Base-by-base conservation (phyloP, 371 early-diverging fungal genomes). In the Mortierella sp. region DNA sequence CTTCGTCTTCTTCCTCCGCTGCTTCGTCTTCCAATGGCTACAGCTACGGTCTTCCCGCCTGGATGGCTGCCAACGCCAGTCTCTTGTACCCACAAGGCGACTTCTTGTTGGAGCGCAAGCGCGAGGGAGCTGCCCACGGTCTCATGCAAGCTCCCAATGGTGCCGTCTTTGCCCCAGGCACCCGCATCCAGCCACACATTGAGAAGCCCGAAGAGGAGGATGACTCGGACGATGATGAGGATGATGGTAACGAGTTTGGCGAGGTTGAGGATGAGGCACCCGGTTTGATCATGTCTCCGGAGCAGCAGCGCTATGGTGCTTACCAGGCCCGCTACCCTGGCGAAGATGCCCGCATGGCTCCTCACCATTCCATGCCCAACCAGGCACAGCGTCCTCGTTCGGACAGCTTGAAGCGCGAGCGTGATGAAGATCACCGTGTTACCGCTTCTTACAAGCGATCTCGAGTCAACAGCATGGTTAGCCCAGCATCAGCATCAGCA, bases 81-180 rank as follows among this genome's bases (percentile, higher is more conserved):
- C 42, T 58, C 38, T 23, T 68, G n/a, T 61, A 62, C 52, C 51
- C 58, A 3, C 72, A 72, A 21, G 60, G 56, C 34, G 72, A 72
- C 23, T 67, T 54, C 38, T 28, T 72, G 50, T 48, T 72, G 42
- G 72, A 72, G 57, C 72, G 67, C 58, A 72, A 72, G 60, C 72
- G 62, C 21, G 67, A 72, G n/a, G 67, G 54, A 9, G 58, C 66
- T 21, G 62, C 28, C 12, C 24, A 58, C 14, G 58, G 64, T 28
- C 28, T 57, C 39, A 18, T 56, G n/a, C 52, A 51, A n/a, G 58
- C 46, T 38, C 49, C 70, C 38, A n/a, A 27, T n/a, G 58, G 63
- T 10, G 46, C 62, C 3, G 58, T 68, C 19, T 57, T 57, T 45
- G 61, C 69, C 13, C 46, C 61, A 21, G 43, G 41, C 23, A 12